Percentiles rank a stretch among this genome's conserved stretches.
These are phyloP conservation scores for Gossypium rotundifolium DNA, from an alignment of 345 rosid genomes.

Conservation along the genomic window DNA sequence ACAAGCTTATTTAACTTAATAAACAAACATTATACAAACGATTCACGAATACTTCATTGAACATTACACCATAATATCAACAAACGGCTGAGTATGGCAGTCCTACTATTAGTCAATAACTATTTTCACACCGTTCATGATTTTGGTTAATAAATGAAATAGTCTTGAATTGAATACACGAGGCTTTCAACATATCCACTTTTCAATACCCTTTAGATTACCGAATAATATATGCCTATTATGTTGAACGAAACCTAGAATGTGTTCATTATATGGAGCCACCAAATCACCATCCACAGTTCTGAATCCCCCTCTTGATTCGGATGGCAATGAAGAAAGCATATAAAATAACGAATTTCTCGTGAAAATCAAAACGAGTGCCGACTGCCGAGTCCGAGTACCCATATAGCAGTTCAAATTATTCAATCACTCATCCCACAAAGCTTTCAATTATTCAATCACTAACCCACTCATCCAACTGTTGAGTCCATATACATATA, in stretches of 20 bases:
- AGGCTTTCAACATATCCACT: not conserved
- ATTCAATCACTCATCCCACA: not conserved
- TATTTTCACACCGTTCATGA: not conserved
- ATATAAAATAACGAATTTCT: too few species aligned
- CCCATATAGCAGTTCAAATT: not conserved
- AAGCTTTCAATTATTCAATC: not conserved
- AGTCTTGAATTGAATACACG: too few species aligned
- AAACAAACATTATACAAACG: rapidly evolving
- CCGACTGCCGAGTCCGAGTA: not conserved
- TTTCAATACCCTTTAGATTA: not conserved
- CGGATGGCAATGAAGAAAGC: not conserved
- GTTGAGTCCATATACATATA: not conserved
- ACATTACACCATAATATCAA: too few species aligned
- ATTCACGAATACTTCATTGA: too few species aligned
- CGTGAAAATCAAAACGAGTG: too few species aligned
- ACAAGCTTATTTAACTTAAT: too few species aligned
- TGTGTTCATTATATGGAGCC: not conserved
- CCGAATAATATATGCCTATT: too few species aligned
- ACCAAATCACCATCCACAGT: not conserved
- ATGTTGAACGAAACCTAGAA: not conserved
- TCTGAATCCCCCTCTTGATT: not conserved
- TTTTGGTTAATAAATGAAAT: not conserved
- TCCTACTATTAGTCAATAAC: not conserved
- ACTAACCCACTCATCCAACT: not conserved
- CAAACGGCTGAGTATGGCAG: too few species aligned